Evolutionary conservation across 2,329 filamentous ascomycete species (phyloP).

Genomic region (Conoideocrella luteorostrata): DNA sequence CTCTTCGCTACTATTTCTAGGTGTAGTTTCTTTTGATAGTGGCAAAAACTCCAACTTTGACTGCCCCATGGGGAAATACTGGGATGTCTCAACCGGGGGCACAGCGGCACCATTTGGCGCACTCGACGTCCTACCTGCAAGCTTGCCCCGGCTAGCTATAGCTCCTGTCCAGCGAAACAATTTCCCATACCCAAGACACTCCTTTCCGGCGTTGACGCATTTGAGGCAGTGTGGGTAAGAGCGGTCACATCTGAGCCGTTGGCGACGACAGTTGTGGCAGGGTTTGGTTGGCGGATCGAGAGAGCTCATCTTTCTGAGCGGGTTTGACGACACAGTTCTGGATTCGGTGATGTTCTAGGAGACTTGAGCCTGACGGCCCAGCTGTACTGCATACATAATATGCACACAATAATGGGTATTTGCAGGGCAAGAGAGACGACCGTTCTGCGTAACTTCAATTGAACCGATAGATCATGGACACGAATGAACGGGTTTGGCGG

Average conservation of each 20-base stretch:
- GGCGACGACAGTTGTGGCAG: constrained; percentile 50
- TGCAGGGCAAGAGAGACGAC: constrained; percentile 3
- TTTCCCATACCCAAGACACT: constrained; percentile 48
- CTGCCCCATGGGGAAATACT: constrained; percentile 7
- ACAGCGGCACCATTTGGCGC: constrained; percentile 14
- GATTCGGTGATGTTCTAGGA: constrained; percentile 7
- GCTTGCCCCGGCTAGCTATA: constrained; percentile 35
- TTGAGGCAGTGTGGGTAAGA: constrained; percentile 46
- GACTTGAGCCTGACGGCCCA: constrained; percentile 10
- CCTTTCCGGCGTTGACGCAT: constrained; percentile 39
- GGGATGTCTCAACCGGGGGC: constrained; percentile 9
- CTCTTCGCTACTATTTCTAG: no score
- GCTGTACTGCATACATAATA: constrained; percentile 7
- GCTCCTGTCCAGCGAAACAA: constrained; percentile 47
- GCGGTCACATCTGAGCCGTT: constrained; percentile 46
- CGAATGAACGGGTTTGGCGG: not conserved
- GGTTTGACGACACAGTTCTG: constrained; percentile 4
- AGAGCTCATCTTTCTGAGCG: constrained; percentile 4
- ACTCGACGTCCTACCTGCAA: constrained; percentile 33
- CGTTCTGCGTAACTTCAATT: not conserved
- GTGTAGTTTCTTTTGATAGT: no score
- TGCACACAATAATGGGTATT: constrained; percentile 2
- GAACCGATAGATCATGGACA: no score
- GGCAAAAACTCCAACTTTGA: not conserved
- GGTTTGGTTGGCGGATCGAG: constrained; percentile 24